Evolutionary conservation across 2,329 filamentous ascomycete genomes (phyloP).

Genomic region (Dothiorella sarmentorum): DNA sequence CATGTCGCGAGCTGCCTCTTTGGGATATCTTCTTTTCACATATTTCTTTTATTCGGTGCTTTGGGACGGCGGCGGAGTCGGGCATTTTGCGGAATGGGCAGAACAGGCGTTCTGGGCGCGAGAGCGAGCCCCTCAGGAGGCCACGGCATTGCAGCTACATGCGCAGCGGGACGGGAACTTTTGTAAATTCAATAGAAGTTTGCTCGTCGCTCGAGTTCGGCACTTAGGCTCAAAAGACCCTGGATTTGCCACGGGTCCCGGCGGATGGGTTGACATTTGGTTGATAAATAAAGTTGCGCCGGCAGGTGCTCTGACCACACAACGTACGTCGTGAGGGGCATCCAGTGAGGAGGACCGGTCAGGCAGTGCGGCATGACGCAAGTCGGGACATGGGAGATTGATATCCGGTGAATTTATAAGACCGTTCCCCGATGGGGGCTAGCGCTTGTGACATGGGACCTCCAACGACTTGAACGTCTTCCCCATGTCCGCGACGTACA

Average conservation of each 20-base stretch:
- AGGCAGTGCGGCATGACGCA: conserved; percentile 6
- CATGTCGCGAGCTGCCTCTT: not conserved
- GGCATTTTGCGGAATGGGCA: conserved; percentile 1
- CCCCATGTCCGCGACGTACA: conserved; percentile 17
- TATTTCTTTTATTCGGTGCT: not conserved
- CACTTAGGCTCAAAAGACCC: not conserved
- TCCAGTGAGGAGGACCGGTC: conserved; percentile 1
- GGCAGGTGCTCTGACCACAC: not conserved
- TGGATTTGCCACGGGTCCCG: conserved; percentile 6
- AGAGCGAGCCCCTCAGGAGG: not conserved
- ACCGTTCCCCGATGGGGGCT: conserved; percentile 13
- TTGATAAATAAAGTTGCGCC: not conserved
- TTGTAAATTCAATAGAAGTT: not conserved
- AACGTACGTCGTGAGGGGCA: not conserved
- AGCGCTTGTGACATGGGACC: conserved; percentile 11
- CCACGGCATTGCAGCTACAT: conserved; percentile 1
- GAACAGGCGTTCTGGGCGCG: conserved; percentile 12
- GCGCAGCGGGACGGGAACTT: not conserved
- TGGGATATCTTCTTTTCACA: not conserved
- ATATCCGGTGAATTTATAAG: conserved; percentile 17
- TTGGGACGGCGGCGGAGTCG: not conserved
- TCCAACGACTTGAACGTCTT: conserved; percentile 18
- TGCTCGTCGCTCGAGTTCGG: not conserved
- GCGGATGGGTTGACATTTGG: not conserved
- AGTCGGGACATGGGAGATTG: conserved; percentile 12